Evolutionary conservation across 2,329 filamentous ascomycete genomes (phyloP).

Genomic region (Fusarium compactum): DNA sequence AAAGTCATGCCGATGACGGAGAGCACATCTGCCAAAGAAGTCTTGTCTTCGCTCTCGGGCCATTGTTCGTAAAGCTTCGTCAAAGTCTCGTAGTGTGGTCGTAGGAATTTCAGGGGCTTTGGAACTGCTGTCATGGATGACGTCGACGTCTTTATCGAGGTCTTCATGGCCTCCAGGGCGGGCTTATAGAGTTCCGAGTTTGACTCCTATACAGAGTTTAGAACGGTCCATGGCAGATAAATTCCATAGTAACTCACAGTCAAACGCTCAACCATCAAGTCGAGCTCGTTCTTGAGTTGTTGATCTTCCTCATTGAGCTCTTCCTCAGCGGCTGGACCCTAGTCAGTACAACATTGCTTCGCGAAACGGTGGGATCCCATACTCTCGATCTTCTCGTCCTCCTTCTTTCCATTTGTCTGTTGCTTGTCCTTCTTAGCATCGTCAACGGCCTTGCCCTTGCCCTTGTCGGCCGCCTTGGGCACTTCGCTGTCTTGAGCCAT

Average conservation of each 20-base stretch:
- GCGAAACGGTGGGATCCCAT: conserved; percentile 42
- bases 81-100: conserved; percentile 94
- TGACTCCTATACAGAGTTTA: conserved; percentile 72
- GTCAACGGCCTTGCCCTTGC: conserved; percentile 91
- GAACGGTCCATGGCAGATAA: not conserved
- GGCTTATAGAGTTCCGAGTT: conserved; percentile 90
- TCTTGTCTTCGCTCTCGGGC: conserved; percentile 86
- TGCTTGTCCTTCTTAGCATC: conserved; percentile 77
- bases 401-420: conserved; percentile 78
- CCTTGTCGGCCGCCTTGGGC: conserved; percentile 88
- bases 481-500: conserved; percentile 97
- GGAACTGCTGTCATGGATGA: conserved; percentile 99
- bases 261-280: conserved; percentile 97
- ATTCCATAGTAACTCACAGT: conserved; percentile 67
- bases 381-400: conserved; percentile 72
- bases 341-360: conserved; percentile 40
- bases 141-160: conserved; percentile 98
- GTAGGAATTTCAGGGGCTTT: conserved; percentile 96
- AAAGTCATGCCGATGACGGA: conserved; percentile 99
- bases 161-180: conserved; percentile 95
- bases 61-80: conserved; percentile 91
- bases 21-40: conserved; percentile 90
- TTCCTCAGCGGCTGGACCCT: conserved; percentile 66
- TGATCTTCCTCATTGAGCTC: conserved; percentile 98
- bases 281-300: conserved; percentile 96